A percentile compares a stretch with the other conserved stretches of the same genome.
phyloP scores from a whole-genome alignment of 331 rosid genomes.

The Malus hybrid region DNA sequence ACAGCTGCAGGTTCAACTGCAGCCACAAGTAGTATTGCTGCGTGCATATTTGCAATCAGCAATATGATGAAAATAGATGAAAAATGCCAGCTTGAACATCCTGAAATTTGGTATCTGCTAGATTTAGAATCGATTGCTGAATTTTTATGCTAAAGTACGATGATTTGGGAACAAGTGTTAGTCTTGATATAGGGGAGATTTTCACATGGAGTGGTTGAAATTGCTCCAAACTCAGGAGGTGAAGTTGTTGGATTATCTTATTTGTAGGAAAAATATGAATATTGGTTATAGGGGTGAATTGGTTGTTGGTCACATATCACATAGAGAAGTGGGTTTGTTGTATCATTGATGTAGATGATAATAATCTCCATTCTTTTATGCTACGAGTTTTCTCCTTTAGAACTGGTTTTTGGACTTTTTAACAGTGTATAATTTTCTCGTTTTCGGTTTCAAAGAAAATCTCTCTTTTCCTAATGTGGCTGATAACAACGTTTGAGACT shows the following conservation, averaged over 20 bases:
- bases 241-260: conserved; percentile 23
- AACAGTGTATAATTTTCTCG: too few relatives aligned
- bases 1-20: conserved; percentile 41
- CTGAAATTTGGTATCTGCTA: neutral
- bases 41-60: conserved; percentile 22
- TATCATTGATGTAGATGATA: neutral
- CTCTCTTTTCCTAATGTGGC: too few relatives aligned
- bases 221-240: conserved; percentile 8
- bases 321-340: conserved; percentile 8
- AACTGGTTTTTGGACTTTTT: too few relatives aligned
- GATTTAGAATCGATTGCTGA: neutral
- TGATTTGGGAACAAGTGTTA: neutral
- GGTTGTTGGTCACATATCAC: neutral
- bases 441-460: too few relatives aligned
- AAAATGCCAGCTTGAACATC: conserved; percentile 26
- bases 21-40: conserved; percentile 7
- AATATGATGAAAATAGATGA: conserved; percentile 22
- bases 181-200: conserved; percentile 7
- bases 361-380: too few relatives aligned
- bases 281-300: conserved; percentile 4
- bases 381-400: too few relatives aligned
- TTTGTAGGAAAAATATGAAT: neutral
- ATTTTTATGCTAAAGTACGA: neutral
- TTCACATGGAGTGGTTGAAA: conserved; percentile 23
- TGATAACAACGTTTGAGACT: too few relatives aligned